These are phyloP conservation scores for Zizania latifolia DNA, from an alignment of 176 grass and related monocot species.

Conservation along the genomic window DNA sequence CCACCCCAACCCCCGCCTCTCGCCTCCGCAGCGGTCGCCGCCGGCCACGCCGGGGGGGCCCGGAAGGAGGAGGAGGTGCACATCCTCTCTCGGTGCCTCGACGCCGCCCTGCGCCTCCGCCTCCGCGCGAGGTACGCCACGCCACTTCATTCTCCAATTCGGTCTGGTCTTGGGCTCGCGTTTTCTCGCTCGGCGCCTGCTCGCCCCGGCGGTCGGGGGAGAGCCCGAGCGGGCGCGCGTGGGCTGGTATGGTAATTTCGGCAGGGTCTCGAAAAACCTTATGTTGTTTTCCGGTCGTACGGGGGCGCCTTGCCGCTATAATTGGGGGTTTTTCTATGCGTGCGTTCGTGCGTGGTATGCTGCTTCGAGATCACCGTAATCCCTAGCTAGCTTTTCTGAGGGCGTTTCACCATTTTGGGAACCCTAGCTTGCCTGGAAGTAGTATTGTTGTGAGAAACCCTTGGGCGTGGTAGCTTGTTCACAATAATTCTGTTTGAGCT, in stretches of 20 bases:
- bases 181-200: not conserved
- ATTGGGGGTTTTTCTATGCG: not conserved
- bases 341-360: not conserved
- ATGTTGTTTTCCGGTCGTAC: not conserved
- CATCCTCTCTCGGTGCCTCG: not conserved
- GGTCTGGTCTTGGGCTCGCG: not conserved
- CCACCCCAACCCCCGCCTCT: not conserved
- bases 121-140: constrained; percentile 29
- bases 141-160: not conserved
- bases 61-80: not conserved
- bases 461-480: not conserved
- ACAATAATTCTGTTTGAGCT: not conserved
- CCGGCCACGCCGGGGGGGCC: too few relatives aligned
- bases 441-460: not conserved
- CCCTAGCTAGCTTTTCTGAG: not conserved
- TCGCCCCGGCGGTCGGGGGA: not conserved
- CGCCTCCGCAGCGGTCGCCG: not conserved
- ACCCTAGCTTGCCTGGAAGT: not conserved
- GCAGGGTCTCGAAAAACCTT: too few relatives aligned
- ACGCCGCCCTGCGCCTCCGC: not conserved
- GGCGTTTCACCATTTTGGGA: not conserved
- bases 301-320: not conserved
- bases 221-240: not conserved
- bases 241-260: too few relatives aligned
- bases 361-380: not conserved